Percentiles rank a stretch among this genome's conserved stretches.
phyloP scores from a whole-genome alignment of 768 basidiomycete species.

The Hysterangium stoloniferum region DNA sequence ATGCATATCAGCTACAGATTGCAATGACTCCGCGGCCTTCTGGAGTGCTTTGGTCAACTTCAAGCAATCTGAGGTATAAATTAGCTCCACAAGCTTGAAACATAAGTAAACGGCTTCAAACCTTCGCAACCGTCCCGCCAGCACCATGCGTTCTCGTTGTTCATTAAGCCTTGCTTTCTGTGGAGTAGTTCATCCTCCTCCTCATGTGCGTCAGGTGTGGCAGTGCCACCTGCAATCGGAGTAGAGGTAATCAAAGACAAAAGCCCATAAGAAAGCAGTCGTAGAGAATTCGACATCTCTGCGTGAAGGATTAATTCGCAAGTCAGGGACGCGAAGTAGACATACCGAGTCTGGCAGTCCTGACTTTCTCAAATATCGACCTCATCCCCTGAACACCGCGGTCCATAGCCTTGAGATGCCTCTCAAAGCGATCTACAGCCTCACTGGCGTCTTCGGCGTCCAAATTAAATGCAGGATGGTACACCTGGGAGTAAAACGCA shows the following conservation, averaged over 20 bases:
- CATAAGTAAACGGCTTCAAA: constrained; percentile 21
- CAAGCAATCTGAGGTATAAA: constrained; percentile 50
- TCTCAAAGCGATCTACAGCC: constrained; percentile 51
- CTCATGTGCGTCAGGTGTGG: constrained; percentile 39
- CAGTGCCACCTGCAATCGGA: constrained; percentile 39
- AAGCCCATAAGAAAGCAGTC: constrained; percentile 64
- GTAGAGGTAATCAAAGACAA: constrained; percentile 70
- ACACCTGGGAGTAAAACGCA: constrained; percentile 69
- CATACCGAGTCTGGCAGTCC: constrained; percentile 64
- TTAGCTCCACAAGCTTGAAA: background rate
- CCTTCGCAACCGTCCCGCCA: constrained; percentile 76
- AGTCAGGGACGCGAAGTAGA: constrained; percentile 4
- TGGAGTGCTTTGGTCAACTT: constrained; percentile 72
- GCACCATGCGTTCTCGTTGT: constrained; percentile 76
- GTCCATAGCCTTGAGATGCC: constrained; percentile 57
- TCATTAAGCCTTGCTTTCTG: constrained; percentile 44
- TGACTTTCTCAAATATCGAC: constrained; percentile 48
- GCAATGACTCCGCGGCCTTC: constrained; percentile 63
- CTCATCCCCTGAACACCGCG: constrained; percentile 63
- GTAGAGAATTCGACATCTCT: constrained; percentile 78
- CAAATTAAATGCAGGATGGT: constrained; percentile 79
- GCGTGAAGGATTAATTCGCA: background rate
- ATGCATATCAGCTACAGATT: constrained; percentile 68
- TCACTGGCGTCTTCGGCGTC: constrained; percentile 65
- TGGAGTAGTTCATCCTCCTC: constrained; percentile 31